Percentiles rank a stretch among this genome's conserved stretches.
phyloP scores from a whole-genome alignment of 805 yeast genomes.

The Yarrowia yakushimensis region DNA sequence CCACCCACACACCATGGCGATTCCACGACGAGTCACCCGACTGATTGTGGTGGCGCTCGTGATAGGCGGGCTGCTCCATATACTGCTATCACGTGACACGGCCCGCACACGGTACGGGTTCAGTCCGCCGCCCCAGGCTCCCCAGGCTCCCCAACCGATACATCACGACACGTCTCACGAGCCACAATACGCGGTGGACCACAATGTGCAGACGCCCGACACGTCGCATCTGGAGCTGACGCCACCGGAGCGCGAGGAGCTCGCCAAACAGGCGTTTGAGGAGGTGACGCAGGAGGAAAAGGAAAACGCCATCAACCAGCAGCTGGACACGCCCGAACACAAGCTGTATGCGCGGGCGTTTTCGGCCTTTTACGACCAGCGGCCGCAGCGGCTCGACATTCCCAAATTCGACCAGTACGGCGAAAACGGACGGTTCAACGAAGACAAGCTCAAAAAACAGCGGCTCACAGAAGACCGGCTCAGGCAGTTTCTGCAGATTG shows the following conservation, averaged over 20 bases:
- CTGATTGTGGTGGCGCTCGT: conserved; percentile 11
- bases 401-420: conserved; percentile 7
- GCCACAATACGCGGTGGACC: background rate
- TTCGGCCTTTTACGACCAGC: conserved; percentile 15
- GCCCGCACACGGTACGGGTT: background rate
- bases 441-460: conserved; percentile 33
- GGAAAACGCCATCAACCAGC: background rate
- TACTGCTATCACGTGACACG: background rate
- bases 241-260: background rate
- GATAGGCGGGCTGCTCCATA: conserved; percentile 19
- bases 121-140: background rate
- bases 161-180: background rate
- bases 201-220: background rate
- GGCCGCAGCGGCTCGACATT: conserved; percentile 1
- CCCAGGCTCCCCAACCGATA: background rate
- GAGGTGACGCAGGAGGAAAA: background rate
- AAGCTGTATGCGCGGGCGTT: conserved; percentile 15
- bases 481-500: conserved; percentile 47
- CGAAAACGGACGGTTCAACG: background rate
- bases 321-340: conserved; percentile 5
- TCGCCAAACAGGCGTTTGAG: background rate
- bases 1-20: background rate
- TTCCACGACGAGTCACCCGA: conserved; percentile 14
- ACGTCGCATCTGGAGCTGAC: background rate
- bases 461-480: conserved; percentile 53